Evolutionary conservation across 2,329 filamentous ascomycete genomes (phyloP).

Genomic region (Aplosporella prunicola): DNA sequence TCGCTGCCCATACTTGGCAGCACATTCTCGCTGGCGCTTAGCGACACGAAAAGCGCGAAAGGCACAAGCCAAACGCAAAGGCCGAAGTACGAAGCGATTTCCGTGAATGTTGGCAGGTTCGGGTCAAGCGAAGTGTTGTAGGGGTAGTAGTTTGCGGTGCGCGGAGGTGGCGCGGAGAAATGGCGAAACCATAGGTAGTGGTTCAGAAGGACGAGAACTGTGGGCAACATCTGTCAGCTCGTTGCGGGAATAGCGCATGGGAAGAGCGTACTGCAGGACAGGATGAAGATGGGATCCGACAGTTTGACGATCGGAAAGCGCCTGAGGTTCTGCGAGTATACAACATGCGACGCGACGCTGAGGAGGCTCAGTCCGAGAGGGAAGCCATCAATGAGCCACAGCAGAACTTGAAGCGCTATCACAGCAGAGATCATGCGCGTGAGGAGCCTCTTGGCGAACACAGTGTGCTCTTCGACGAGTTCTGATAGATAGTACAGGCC

Average conservation of each 20-base stretch:
- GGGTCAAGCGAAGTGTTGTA: slow-evolving; percentile 54
- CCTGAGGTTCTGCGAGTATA: slow-evolving; percentile 82
- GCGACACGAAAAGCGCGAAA: slow-evolving; percentile 86
- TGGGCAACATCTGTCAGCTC: not conserved
- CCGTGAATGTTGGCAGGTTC: slow-evolving; percentile 70
- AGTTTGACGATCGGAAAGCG: slow-evolving; percentile 71
- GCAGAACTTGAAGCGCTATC: slow-evolving; percentile 61
- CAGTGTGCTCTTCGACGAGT: slow-evolving; percentile 94
- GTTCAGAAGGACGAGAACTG: slow-evolving; percentile 74
- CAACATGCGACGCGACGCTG: slow-evolving; percentile 68
- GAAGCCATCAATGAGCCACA: slow-evolving; percentile 77
- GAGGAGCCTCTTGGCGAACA: slow-evolving; percentile 80
- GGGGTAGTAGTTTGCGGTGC: slow-evolving; percentile 46
- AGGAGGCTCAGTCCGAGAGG: slow-evolving; percentile 65
- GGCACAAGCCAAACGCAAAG: slow-evolving; percentile 95
- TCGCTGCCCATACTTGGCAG: slow-evolving; percentile 84
- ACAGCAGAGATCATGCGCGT: slow-evolving; percentile 76
- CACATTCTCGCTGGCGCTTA: slow-evolving; percentile 91
- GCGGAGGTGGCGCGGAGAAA: slow-evolving; percentile 55
- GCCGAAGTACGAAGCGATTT: slow-evolving; percentile 93
- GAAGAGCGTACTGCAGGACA: slow-evolving; percentile 60
- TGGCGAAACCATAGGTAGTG: slow-evolving; percentile 95
- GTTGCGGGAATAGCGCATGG: not conserved
- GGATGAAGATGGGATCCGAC: slow-evolving; percentile 74
- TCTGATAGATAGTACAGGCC: slow-evolving; percentile 97